A percentile compares a stretch with the other conserved stretches of the same genome.
These are phyloP conservation scores for Phytophthora lateralis DNA, from an alignment of 352 stramenopile species.

Conservation along the genomic window DNA sequence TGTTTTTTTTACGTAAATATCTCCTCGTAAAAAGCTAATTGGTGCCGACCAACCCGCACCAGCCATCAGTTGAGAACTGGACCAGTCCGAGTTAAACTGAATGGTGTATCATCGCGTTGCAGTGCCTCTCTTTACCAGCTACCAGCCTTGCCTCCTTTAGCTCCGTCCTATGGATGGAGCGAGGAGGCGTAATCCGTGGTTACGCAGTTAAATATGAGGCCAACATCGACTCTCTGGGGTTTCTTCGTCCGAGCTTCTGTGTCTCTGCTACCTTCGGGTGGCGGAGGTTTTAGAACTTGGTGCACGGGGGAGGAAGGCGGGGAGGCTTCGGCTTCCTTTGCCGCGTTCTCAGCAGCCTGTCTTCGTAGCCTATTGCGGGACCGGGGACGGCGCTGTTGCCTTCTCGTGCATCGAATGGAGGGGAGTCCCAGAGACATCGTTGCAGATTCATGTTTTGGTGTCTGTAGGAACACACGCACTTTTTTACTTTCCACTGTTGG, in stretches of 20 bases:
- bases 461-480: conserved; percentile 37
- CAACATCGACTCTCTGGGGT: conserved; percentile 48
- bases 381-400: conserved; percentile 31
- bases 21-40: conserved; percentile 14
- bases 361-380: conserved; percentile 56
- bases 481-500: conserved; percentile 78
- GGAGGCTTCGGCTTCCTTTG: conserved; percentile 20
- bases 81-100: not conserved
- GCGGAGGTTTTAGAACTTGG: conserved; percentile 24
- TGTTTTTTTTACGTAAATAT: conserved; percentile 27
- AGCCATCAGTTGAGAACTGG: conserved; percentile 17
- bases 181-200: conserved; percentile 31
- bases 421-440: conserved; percentile 42
- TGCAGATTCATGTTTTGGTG: conserved; percentile 1
- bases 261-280: conserved; percentile 12
- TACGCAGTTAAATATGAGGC: conserved; percentile 84
- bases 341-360: conserved; percentile 40
- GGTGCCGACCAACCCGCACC: not conserved
- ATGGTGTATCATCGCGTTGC: conserved; percentile 6
- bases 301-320: conserved; percentile 36
- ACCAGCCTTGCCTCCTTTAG: conserved; percentile 42
- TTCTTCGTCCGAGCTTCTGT: conserved; percentile 37
- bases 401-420: conserved; percentile 53
- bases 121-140: conserved; percentile 75
- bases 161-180: conserved; percentile 32